These are phyloP conservation scores for Escallonia herrerae DNA, from an alignment of 129 eudicot species.

Conservation along the genomic window DNA sequence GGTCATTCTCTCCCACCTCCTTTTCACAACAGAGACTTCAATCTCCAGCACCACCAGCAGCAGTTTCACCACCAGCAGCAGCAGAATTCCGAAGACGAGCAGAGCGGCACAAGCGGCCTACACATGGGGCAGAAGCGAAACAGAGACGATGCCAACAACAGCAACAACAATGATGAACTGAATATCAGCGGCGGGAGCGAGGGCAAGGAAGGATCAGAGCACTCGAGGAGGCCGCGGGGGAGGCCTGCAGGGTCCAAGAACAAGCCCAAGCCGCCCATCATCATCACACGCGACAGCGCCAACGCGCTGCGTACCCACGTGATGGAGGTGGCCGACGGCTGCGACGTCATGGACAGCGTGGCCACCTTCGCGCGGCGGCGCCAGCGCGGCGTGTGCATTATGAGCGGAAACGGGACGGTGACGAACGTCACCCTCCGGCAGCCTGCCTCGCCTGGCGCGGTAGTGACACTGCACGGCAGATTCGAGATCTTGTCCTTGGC, in stretches of 20 bases:
- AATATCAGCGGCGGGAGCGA: slow-evolving; percentile 26
- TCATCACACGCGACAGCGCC: slow-evolving; percentile 61
- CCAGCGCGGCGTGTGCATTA: slow-evolving; percentile 65
- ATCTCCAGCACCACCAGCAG: slow-evolving; percentile 40
- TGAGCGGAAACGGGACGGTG: slow-evolving; percentile 68
- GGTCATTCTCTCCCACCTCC: slow-evolving; percentile 70
- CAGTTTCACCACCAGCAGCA: slow-evolving; percentile 48
- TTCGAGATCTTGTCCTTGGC: slow-evolving; percentile 70
- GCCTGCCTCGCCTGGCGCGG: slow-evolving; percentile 59
- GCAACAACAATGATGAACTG: slow-evolving; percentile 11
- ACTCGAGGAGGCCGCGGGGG: slow-evolving; percentile 57
- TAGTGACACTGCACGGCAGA: slow-evolving; percentile 55
- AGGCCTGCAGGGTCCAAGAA: slow-evolving; percentile 73
- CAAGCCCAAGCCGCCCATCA: slow-evolving; percentile 68
- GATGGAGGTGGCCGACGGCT: slow-evolving; percentile 68
- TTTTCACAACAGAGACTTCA: slow-evolving; percentile 66
- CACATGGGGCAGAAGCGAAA: slow-evolving; percentile 49
- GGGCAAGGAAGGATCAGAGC: slow-evolving; percentile 37
- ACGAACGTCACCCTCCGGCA: slow-evolving; percentile 64
- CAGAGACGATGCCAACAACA: slow-evolving; percentile 39
- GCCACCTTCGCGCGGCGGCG: slow-evolving; percentile 63
- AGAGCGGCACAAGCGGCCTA: slow-evolving; percentile 48
- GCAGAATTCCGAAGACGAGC: slow-evolving; percentile 67
- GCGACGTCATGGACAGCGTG: slow-evolving; percentile 65
- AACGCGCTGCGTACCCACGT: slow-evolving; percentile 78